Base-by-base conservation (phyloP, 1,139 yeast genomes). In the Geotrichum aggregatum region DNA sequence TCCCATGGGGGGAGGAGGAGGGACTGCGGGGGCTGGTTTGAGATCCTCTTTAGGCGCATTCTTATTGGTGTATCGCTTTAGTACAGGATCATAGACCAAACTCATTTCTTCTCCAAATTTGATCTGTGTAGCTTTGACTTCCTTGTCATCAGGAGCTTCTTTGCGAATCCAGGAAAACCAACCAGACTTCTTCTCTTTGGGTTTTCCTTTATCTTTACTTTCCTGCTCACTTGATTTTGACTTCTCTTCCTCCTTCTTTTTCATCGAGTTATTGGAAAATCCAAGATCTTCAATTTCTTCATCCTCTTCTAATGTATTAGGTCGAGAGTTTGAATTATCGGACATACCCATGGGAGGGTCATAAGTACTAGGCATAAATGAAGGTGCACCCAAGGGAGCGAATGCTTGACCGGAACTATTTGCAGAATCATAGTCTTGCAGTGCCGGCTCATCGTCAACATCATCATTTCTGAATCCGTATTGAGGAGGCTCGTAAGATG, bases 21-120 rank as follows among this genome's bases (percentile, higher is more conserved):
- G 65, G 8, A 63, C 55, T 60, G 75, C 77, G 31, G 88, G 88
- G 1, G 94, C 92, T 1, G 95, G 94, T 1, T 95, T 87, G 1
- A 92, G 82, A 60, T 84, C 87, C 47, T 88, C 96, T 57, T 82
- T 82, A 43, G 86, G 78, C 0, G 87, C 81, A 16, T 82, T 80
- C 56, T 80, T 81, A 64, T 87, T 84, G 50, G 92, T 81, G 96
- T 97, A 92, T 63, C 96, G 77, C 65, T 85, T 84, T 63, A 87
- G 77, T 56, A 84, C 81, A 62, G 87, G 94, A 70, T 91, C 96
- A 66, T 82, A 94, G 61, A 80, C 80, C 63, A 92, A 84, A 35
- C 78, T 74, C 63, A 76, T 85, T 58, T 82, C 79, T 54, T 86
- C 89, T 7, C 98, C 98, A 57, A 92, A 72, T 62, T 92, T 89